Conservation (phyloP, 345 rosid genomes). For the Arabis alpina region DNA sequence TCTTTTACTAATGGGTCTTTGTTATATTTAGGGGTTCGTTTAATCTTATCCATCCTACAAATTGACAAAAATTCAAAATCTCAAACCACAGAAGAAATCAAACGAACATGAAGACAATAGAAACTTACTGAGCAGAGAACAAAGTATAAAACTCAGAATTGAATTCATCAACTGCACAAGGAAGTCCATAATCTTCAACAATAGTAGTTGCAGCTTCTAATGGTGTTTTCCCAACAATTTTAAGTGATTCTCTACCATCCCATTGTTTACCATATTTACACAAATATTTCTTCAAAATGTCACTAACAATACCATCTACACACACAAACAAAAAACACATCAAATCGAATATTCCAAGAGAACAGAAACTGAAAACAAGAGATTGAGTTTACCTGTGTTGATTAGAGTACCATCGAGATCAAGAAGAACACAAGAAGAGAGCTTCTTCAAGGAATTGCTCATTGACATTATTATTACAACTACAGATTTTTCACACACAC, state of each 20-base stretch:
- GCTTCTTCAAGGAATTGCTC: conserved; percentile 48
- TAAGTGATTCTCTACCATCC: conserved; percentile 86
- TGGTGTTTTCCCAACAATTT: conserved; percentile 73
- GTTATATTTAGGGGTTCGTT: conserved; percentile 3
- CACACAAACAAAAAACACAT: conserved; percentile 20
- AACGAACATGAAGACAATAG: background rate
- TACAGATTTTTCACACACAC: no score
- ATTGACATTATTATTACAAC: conserved; percentile 38
- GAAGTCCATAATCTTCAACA: conserved; percentile 83
- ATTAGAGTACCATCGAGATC: conserved; percentile 84
- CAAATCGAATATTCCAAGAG: background rate
- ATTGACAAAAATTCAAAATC: background rate
- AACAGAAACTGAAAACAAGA: background rate
- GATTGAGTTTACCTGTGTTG: conserved; percentile 50
- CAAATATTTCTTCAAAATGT: conserved; percentile 63
- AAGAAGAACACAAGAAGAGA: conserved; percentile 63
- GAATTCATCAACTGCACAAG: conserved; percentile 73
- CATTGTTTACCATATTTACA: conserved; percentile 82
- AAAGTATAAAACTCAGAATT: conserved; percentile 60
- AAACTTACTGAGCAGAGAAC: conserved; percentile 64
- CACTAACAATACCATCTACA: conserved; percentile 70
- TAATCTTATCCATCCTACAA: conserved; percentile 69
- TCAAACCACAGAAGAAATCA: background rate
- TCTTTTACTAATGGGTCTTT: background rate
- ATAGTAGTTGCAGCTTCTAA: conserved; percentile 75